Evolutionary conservation across 2,329 filamentous ascomycete genomes (phyloP).

Genomic region (Ceratocystis cubensis): DNA sequence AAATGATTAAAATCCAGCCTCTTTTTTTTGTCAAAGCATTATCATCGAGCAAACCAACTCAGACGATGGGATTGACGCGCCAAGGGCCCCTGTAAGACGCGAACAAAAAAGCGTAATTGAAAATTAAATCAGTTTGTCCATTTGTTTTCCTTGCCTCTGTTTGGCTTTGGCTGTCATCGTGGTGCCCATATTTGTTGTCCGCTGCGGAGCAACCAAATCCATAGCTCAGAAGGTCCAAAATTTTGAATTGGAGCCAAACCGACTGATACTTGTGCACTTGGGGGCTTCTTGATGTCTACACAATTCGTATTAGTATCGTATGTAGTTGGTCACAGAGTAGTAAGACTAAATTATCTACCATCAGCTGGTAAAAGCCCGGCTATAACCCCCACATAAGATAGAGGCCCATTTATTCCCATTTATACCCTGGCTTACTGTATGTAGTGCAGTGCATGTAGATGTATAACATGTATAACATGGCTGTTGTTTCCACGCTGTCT

Average conservation of each 20-base stretch:
- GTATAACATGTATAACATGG: too few species aligned
- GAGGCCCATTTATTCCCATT: background rate
- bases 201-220: slow-evolving; percentile 2
- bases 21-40: background rate
- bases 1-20: background rate
- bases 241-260: background rate
- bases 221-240: background rate
- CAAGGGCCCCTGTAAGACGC: background rate
- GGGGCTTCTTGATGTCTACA: background rate
- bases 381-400: background rate
- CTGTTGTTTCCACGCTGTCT: too few species aligned
- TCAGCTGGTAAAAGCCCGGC: background rate
- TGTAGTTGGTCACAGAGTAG: too few species aligned
- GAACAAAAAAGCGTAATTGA: background rate
- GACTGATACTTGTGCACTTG: background rate
- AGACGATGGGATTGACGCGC: background rate
- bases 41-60: background rate
- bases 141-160: background rate
- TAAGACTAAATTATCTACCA: background rate
- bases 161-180: background rate
- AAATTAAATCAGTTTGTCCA: background rate
- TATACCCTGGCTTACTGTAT: background rate
- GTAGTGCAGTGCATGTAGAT: background rate
- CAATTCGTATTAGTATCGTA: too few species aligned
- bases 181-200: background rate